Evolutionary conservation across 495 filamentous ascomycete genomes (phyloP).

Genomic region (Lasiosphaeria hispida): DNA sequence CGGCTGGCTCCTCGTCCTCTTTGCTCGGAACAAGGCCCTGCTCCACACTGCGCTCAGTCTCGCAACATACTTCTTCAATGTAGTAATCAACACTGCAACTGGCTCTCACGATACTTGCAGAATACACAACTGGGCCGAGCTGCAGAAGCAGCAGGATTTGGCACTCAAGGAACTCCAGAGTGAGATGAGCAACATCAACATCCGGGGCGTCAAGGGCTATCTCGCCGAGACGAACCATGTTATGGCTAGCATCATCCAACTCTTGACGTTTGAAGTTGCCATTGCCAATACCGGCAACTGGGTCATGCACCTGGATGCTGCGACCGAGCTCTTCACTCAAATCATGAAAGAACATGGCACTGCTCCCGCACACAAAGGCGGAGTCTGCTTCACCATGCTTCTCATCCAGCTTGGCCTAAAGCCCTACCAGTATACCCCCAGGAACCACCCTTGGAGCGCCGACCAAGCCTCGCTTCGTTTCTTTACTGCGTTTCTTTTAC

Average conservation of each 20-base stretch:
- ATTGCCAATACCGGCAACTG: slow-evolving; percentile 46
- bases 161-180: slow-evolving; percentile 42
- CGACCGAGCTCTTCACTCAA: slow-evolving; percentile 46
- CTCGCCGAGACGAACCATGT: slow-evolving; percentile 37
- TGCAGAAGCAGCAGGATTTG: slow-evolving; percentile 40
- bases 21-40: slow-evolving; percentile 48
- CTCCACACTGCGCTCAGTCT: slow-evolving; percentile 46
- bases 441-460: slow-evolving; percentile 37
- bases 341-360: slow-evolving; percentile 35
- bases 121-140: slow-evolving; percentile 28
- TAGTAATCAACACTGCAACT: slow-evolving; percentile 23
- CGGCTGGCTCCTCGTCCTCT: slow-evolving; percentile 53
- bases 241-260: slow-evolving; percentile 53
- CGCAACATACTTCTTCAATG: slow-evolving; percentile 49
- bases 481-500: slow-evolving; percentile 47
- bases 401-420: slow-evolving; percentile 31
- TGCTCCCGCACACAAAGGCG: slow-evolving; percentile 3
- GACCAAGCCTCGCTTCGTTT: slow-evolving; percentile 55
- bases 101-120: slow-evolving; percentile 27
- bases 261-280: slow-evolving; percentile 51
- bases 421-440: slow-evolving; percentile 20
- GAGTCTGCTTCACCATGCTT: slow-evolving; percentile 30
- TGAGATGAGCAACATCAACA: slow-evolving; percentile 40
- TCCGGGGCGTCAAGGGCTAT: slow-evolving; percentile 29
- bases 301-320: slow-evolving; percentile 48